Evolutionary conservation across 208 protist genomes (phyloP), one percentile per base, ranked within the genome.

Genomic region (Acanthamoeba culbertsoni): DNA sequence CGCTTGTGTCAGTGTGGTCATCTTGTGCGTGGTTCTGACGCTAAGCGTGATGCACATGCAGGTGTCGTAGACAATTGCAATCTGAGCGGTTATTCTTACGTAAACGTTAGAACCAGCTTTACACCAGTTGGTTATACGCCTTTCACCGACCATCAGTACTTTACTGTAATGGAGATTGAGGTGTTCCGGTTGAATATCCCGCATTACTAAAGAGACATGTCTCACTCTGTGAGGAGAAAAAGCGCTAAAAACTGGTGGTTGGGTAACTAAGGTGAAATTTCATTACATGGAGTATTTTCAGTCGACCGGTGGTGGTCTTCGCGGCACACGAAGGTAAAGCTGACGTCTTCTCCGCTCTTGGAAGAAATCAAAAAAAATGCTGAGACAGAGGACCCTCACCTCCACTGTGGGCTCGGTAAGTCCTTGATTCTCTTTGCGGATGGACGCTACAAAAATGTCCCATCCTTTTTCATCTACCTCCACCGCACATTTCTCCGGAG

Each of bases 371-470:
- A 68, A 10, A 68, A 79, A 42, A 42, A 79, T 79, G 68, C 42
- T 79, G 68, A 79, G 68, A 79, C 68, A 79, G 68, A 79, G 68
- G 68, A 79, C 68, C 26, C 68, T 79, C 26, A 79, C 68, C 42
- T 42, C 68, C 26, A 40, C 68, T 14, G 35, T 40, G 10, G 68
- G 68, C 68, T 48, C 35, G 68, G 68, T 79, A 79, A 79, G 28
- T 18, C 1, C n/a, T 40, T 68, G 10, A 20, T 1, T 3, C 26
- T 63, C 57, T 35, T 63, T 28, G 57, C 2, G 8, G 12, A 20
- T 35, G n/a, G 7, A 8, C 57, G 57, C 26, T 28, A 63, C 23
- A 26, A 7, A 3, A 3, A 28, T n/a, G n/a, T n/a, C n/a, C 28
- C 59, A 68, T 68, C 59, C 31, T 31, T 28, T 40, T 68, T 35